Conservation (phyloP, 345 rosid species). For the Populus tremula region DNA sequence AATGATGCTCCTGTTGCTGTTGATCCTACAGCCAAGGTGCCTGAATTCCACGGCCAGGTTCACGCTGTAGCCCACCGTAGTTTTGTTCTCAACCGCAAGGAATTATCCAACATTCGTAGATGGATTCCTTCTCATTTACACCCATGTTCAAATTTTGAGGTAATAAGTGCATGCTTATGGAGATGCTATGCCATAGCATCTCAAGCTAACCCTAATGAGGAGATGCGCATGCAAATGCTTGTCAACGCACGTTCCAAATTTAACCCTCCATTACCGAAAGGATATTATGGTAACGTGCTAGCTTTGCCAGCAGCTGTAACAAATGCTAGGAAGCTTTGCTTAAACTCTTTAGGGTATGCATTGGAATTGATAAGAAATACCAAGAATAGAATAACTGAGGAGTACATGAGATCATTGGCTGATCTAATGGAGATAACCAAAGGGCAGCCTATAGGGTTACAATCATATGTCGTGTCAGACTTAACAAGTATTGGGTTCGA, state of each 20-base stretch:
- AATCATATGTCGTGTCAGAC: conserved; percentile 24
- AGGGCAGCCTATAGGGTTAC: conserved; percentile 20
- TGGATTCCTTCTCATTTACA: background rate
- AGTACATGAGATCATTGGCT: conserved; percentile 25
- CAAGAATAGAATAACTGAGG: conserved; percentile 2
- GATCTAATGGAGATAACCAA: conserved; percentile 22
- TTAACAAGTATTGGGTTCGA: conserved; percentile 13
- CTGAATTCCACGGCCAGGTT: background rate
- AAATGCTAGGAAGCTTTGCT: background rate
- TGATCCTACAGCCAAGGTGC: background rate
- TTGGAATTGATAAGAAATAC: conserved; percentile 8
- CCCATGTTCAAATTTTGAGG: background rate
- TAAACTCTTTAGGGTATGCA: conserved; percentile 11
- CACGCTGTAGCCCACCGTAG: conserved; percentile 10
- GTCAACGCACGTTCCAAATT: conserved; percentile 10
- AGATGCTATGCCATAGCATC: conserved; percentile 19
- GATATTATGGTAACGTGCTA: conserved; percentile 19
- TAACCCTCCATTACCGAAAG: conserved; percentile 12
- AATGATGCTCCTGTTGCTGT: background rate
- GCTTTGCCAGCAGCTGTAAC: conserved; percentile 17
- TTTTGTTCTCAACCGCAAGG: conserved; percentile 15
- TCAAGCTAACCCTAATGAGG: conserved; percentile 2
- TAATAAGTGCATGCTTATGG: conserved; percentile 20
- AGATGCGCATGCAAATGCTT: conserved; percentile 2
- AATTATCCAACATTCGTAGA: background rate